A percentile compares a stretch with the other conserved stretches of the same genome.
Conservation (phyloP, 169 alveolate species). For the Plasmodium fragile region DNA sequence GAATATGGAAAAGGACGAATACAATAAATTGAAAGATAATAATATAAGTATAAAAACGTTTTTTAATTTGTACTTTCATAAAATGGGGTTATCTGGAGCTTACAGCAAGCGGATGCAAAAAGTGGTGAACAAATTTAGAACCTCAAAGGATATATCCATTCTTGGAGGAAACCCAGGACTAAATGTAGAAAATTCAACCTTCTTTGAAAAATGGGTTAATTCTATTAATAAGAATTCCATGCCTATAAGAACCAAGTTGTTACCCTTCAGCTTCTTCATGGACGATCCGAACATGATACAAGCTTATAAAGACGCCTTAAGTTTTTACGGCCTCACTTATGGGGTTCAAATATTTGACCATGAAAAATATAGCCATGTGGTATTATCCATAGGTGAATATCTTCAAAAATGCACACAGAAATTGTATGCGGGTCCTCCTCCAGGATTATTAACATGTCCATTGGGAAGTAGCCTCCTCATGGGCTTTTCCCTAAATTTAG, state of each 20-base stretch:
- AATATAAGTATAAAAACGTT: constrained; percentile 81
- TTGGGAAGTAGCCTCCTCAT: constrained; percentile 80
- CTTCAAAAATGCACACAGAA: constrained; percentile 77
- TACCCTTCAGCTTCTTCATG: constrained; percentile 78
- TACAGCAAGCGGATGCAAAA: neutral
- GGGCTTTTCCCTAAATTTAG: constrained; percentile 85
- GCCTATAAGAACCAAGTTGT: constrained; percentile 85
- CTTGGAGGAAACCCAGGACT: constrained; percentile 86
- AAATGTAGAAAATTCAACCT: constrained; percentile 78
- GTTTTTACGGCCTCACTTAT: constrained; percentile 71
- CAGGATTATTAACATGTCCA: constrained; percentile 89
- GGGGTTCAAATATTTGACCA: constrained; percentile 56
- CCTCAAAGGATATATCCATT: constrained; percentile 75
- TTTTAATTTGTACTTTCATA: constrained; percentile 79
- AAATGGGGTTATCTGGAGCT: constrained; percentile 58
- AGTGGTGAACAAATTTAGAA: constrained; percentile 24
- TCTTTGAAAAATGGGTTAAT: constrained; percentile 81
- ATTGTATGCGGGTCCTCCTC: constrained; percentile 84
- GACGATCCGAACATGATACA: constrained; percentile 72
- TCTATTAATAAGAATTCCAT: constrained; percentile 82
- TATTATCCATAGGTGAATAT: constrained; percentile 67
- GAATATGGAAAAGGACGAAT: constrained; percentile 83
- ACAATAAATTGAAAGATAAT: constrained; percentile 77
- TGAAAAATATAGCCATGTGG: constrained; percentile 47
- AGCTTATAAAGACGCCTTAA: constrained; percentile 75